These are phyloP conservation scores for Penicillium digitatum DNA, from an alignment of 2,329 filamentous ascomycete genomes.

Conservation along the genomic window DNA sequence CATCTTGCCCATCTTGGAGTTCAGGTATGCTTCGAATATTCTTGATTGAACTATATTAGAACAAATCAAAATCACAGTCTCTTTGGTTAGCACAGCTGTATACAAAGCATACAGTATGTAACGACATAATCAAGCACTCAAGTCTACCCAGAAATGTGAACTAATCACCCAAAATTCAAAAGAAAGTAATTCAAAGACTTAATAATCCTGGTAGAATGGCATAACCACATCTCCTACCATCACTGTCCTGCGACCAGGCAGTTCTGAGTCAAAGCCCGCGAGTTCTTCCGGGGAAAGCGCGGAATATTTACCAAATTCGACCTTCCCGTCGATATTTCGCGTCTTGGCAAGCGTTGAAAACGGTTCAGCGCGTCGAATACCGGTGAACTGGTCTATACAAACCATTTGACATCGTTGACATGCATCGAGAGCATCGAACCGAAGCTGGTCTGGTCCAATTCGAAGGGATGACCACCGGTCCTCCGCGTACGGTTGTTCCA, in stretches of 20 bases:
- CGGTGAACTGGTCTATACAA: constrained; percentile 82
- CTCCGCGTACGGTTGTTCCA: constrained; percentile 66
- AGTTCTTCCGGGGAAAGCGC: constrained; percentile 38
- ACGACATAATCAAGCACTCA: neutral
- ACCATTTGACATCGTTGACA: constrained; percentile 96
- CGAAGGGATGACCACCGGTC: constrained; percentile 68
- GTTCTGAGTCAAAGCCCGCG: constrained; percentile 13
- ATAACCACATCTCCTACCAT: constrained; percentile 42
- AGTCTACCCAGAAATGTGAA: neutral
- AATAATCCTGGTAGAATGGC: constrained; percentile 27
- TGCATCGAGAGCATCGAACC: constrained; percentile 65
- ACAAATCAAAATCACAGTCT: neutral
- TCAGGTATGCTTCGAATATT: neutral
- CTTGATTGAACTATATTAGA: neutral
- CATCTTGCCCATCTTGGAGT: constrained; percentile 35
- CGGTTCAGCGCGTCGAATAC: constrained; percentile 73
- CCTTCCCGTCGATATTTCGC: constrained; percentile 73
- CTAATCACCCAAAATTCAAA: neutral
- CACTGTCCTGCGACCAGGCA: constrained; percentile 25
- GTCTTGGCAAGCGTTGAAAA: constrained; percentile 86
- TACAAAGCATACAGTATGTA: neutral
- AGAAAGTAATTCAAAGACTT: neutral
- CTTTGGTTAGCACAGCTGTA: neutral
- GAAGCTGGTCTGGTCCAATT: constrained; percentile 52
- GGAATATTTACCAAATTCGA: constrained; percentile 82